These are phyloP conservation scores for Volvariella volvacea DNA, from an alignment of 1,284 basidiomycete genomes.

Conservation along the genomic window DNA sequence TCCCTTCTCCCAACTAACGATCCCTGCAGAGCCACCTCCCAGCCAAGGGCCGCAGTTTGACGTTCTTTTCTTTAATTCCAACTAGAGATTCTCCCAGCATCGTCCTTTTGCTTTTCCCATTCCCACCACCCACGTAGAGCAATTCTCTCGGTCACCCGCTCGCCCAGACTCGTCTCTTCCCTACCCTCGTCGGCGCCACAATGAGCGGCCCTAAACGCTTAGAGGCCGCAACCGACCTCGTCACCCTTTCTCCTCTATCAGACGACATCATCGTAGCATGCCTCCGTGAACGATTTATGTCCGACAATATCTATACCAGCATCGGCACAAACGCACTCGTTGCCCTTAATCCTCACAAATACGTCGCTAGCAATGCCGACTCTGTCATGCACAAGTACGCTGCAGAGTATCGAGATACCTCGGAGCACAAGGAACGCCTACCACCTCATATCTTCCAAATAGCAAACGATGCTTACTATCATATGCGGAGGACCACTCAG, in stretches of 20 bases:
- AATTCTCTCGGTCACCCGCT: no score
- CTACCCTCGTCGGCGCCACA: no score
- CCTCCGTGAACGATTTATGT: constrained; percentile 81
- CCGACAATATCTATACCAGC: constrained; percentile 76
- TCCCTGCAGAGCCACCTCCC: no score
- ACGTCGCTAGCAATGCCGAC: constrained; percentile 76
- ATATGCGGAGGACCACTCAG: constrained; percentile 91
- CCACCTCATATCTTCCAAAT: constrained; percentile 86
- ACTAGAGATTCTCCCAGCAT: no score
- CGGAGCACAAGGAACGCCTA: constrained; percentile 43
- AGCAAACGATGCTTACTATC: constrained; percentile 90
- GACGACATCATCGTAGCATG: constrained; percentile 79
- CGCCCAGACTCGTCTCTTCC: no score
- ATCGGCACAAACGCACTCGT: constrained; percentile 70
- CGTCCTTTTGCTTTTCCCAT: no score
- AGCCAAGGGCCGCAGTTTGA: no score
- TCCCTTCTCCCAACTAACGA: no score
- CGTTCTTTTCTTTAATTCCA: no score
- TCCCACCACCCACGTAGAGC: no score
- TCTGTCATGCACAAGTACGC: constrained; percentile 80
- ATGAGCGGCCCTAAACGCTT: constrained; percentile 55
- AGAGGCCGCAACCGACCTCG: constrained; percentile 62
- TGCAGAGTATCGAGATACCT: constrained; percentile 62
- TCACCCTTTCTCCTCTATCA: constrained; percentile 50
- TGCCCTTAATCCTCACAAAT: constrained; percentile 87